Evolutionary conservation across 2,329 filamentous ascomycete species (phyloP), one percentile per base, ranked within the genome.

Genomic region (Keithomyces neogunnii): DNA sequence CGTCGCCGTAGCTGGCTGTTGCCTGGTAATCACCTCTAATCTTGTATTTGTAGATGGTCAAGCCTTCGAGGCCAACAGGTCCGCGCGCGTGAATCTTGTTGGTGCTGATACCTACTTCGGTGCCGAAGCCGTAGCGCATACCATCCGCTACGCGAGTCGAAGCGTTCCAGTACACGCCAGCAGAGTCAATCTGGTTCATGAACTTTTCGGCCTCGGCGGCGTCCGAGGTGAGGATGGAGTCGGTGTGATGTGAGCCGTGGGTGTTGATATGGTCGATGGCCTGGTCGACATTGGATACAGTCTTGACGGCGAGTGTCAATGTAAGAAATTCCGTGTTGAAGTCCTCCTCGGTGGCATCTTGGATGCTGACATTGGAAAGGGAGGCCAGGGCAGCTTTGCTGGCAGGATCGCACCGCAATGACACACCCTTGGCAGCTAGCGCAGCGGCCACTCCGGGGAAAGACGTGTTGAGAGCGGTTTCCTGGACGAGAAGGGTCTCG

Each of bases 41-140:
- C 68, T 93, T 82, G 75, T 96, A 99, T 75, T 96, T 96, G 73
- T 99, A 96, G 56, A 97, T 97, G 66, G 89, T 96, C 66, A 99
- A 70, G 1, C 93, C 93, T 64, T 97, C 93, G 49, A 99, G 73
- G 1, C 93, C 93, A 5, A 99, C 93, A 0, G 93, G 93, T 0
- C 93, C 93, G 48, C 93, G 77, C 1, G 89, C 88, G 66, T 99
- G 93, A 57, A 99, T 96, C 75, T 97, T 99, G 75, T 96, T 99
- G 47, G 93, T 99, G 72, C 88, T 95, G 70, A 99, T 97, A 50
- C 93, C 93, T 29, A 99, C 93, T 71, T 99, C 93, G 0, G 93
- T 97, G 46, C 93, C 93, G 69, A 99, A 99, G 6, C 93, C 93
- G 66, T 95, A 97, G 42, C 93, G 80, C 87, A 95, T 96, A 6